Conservation (phyloP, 176 grass and related monocot species). For the Aegilops tauschii region DNA sequence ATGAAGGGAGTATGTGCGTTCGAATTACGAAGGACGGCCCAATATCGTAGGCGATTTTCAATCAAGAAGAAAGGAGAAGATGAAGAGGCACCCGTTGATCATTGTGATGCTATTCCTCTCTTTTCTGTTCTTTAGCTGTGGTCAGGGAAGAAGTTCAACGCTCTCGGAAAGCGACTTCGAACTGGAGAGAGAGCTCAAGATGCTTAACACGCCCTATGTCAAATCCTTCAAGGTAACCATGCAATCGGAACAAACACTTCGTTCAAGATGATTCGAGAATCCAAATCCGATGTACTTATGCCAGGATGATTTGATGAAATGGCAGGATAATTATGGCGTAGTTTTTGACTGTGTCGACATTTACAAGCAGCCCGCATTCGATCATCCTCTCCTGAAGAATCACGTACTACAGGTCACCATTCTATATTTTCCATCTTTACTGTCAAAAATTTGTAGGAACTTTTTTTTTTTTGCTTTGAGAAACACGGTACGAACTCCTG, state of each 20-base stretch:
- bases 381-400: not conserved
- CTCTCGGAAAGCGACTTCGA: not conserved
- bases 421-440: not conserved
- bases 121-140: not conserved
- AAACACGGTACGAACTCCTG: not conserved
- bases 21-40: no score
- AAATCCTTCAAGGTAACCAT: slow-evolving; percentile 11
- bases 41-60: no score
- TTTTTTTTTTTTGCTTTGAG: no score
- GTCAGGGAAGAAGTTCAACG: not conserved
- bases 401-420: not conserved
- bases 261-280: not conserved
- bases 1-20: no score
- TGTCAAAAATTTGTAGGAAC: not conserved
- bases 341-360: not conserved
- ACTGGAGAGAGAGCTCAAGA: slow-evolving; percentile 1
- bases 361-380: not conserved
- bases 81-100: no score
- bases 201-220: slow-evolving; percentile 19
- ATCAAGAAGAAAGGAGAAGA: no score
- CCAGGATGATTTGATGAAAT: not conserved
- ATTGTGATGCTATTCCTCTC: no score
- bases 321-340: not conserved
- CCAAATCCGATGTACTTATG: not conserved
- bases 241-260: not conserved